These are phyloP conservation scores for Calonectria honghensis DNA, from an alignment of 2,329 filamentous ascomycete genomes.

Conservation along the genomic window DNA sequence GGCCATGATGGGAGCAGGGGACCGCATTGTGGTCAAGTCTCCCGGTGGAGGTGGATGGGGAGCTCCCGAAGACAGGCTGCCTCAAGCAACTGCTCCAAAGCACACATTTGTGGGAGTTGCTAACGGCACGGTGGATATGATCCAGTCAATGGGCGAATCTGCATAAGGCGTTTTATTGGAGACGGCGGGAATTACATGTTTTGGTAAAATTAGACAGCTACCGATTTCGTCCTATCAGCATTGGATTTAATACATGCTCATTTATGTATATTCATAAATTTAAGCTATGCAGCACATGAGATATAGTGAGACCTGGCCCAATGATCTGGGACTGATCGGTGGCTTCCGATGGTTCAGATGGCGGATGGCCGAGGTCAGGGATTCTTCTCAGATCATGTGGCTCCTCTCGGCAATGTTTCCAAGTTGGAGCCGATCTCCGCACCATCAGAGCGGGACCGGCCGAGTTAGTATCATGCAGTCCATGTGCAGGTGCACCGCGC, in stretches of 20 bases:
- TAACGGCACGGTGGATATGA: constrained; percentile 40
- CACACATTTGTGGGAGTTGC: constrained; percentile 36
- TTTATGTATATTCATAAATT: neutral
- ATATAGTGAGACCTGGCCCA: neutral
- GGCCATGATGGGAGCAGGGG: constrained; percentile 37
- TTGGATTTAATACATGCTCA: neutral
- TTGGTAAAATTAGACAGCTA: neutral
- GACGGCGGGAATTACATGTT: neutral
- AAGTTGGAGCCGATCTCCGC: constrained; percentile 5
- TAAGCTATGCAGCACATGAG: neutral
- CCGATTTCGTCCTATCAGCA: neutral
- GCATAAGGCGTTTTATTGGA: constrained; percentile 22
- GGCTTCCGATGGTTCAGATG: neutral
- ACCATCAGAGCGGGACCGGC: neutral
- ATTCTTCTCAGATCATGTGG: constrained; percentile 12
- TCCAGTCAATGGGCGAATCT: constrained; percentile 40
- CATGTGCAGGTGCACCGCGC: constrained; percentile 9
- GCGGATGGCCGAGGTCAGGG: constrained; percentile 9
- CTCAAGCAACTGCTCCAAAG: neutral
- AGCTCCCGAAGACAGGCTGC: neutral
- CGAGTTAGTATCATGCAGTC: neutral
- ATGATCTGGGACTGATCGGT: neutral
- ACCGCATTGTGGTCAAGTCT: constrained; percentile 35
- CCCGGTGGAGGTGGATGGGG: constrained; percentile 41
- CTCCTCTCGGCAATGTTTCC: neutral